Base-by-base conservation (phyloP, 306 rosid genomes). In the Sophora flavescens region DNA sequence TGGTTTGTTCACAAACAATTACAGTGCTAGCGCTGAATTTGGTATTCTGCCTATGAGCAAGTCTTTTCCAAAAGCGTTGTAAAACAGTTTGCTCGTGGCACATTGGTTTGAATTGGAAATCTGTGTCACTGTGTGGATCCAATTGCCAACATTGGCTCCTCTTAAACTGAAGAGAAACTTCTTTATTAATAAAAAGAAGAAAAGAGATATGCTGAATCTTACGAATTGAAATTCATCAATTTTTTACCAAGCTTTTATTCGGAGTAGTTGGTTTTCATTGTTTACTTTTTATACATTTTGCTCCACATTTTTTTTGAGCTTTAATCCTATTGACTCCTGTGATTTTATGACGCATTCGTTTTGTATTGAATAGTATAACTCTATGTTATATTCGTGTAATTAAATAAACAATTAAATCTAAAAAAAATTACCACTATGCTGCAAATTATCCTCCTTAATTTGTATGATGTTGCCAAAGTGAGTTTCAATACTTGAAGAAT, bases 101-200 rank as follows among this genome's bases (percentile, higher is more conserved):
- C 22, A 22, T 22, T 22, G 22, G 22, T 22, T 22, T 22, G 3
- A 53, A 53, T 52, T 76, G 73, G 57, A 76, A 52, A 52, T 64
- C 45, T n/a, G 54, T 52, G 65, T 38, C 2, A 2, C 1, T 28
- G 30, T 2, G 3, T 30, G 73, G 80, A 76, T 53, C 57, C 6
- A 72, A 63, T 76, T 26, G 33, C 10, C 65, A 50, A 63, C 4
- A 12, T 53, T 76, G 67, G 1, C 41, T 67, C 39, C 60, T 42
- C 61, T 66, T 52, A 26, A 53, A 52, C 41, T 1, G 6, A 64
- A 64, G 73, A 64, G 73, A 2, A 38, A n/a, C 14, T 38, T 68
- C 36, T 64, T 6, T 36, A 10, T 17, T 67, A 28, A 9, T 18
- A 30, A 30, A 30, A 30, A 14, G 3, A 50, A 4, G 9, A 50